Evolutionary conservation across 371 early-diverging fungal genomes (phyloP).

Genomic region (Haplosporangium sp.): DNA sequence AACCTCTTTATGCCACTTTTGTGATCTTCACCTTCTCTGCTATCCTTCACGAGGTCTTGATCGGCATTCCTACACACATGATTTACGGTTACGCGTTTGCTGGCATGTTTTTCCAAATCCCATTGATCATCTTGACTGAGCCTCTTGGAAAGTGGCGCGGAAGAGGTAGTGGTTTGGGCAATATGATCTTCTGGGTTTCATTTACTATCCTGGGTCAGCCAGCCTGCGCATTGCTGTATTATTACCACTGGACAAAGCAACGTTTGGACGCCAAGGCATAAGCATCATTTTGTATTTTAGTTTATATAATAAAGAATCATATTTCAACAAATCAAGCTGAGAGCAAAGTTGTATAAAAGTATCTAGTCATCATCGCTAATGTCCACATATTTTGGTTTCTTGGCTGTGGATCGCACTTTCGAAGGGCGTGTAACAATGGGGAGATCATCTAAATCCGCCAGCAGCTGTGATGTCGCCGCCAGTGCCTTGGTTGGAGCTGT

Average conservation of each 20-base stretch:
- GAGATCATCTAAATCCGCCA: conserved; percentile 38
- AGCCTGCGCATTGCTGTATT: conserved; percentile 83
- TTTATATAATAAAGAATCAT: neutral
- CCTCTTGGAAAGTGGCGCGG: conserved; percentile 76
- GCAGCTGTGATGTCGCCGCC: conserved; percentile 18
- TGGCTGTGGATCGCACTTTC: conserved; percentile 12
- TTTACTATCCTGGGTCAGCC: conserved; percentile 92
- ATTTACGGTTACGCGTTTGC: conserved; percentile 86
- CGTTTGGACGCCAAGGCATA: conserved; percentile 20
- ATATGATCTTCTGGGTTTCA: conserved; percentile 89
- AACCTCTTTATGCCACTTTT: conserved; percentile 67
- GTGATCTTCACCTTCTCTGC: conserved; percentile 87
- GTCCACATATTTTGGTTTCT: conserved; percentile 51
- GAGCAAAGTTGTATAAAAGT: neutral
- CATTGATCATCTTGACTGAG: conserved; percentile 80
- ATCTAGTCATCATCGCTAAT: conserved; percentile 45
- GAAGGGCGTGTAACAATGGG: conserved; percentile 21
- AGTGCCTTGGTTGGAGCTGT: conserved; percentile 21
- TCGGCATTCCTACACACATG: conserved; percentile 88
- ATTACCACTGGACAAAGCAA: conserved; percentile 77
- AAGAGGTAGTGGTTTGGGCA: conserved; percentile 82
- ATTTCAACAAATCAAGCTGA: neutral
- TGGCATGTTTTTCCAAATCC: conserved; percentile 92
- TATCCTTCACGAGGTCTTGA: conserved; percentile 85
- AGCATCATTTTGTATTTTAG: neutral